Conservation (phyloP, 305 asterid genomes). For the Solanum aculeatissimum region DNA sequence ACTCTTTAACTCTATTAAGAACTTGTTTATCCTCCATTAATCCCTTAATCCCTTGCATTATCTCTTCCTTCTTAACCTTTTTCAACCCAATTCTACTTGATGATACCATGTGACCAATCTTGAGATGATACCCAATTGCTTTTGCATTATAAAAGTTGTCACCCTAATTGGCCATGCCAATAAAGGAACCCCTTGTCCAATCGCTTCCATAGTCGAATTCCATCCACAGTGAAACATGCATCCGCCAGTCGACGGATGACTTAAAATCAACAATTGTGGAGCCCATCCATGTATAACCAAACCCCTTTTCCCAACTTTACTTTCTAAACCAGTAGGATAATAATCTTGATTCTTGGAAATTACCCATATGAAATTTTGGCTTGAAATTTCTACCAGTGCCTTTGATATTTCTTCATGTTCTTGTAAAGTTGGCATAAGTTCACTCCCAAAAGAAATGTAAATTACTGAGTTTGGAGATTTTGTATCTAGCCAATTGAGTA, state of each 20-base stretch:
- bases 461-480: constrained; percentile 43
- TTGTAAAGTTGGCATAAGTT: constrained; percentile 51
- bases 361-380: constrained; percentile 50
- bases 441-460: constrained; percentile 68
- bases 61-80: constrained; percentile 31
- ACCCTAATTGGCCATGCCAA: constrained; percentile 80
- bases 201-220: constrained; percentile 60
- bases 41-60: constrained; percentile 31
- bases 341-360: constrained; percentile 48
- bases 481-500: constrained; percentile 50
- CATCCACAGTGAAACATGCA: constrained; percentile 70
- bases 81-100: neutral
- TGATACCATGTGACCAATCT: constrained; percentile 26
- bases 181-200: constrained; percentile 47
- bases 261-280: constrained; percentile 45
- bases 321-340: constrained; percentile 35
- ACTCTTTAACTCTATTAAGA: constrained; percentile 14
- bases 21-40: constrained; percentile 45
- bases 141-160: constrained; percentile 56
- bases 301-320: constrained; percentile 37
- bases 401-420: constrained; percentile 42
- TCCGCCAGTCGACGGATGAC: constrained; percentile 54
- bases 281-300: constrained; percentile 71
- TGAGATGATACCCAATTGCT: constrained; percentile 28
- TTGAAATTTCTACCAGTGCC: constrained; percentile 31